Evolutionary conservation across 495 filamentous ascomycete genomes (phyloP).

Genomic region (Pyrenula aspistea): DNA sequence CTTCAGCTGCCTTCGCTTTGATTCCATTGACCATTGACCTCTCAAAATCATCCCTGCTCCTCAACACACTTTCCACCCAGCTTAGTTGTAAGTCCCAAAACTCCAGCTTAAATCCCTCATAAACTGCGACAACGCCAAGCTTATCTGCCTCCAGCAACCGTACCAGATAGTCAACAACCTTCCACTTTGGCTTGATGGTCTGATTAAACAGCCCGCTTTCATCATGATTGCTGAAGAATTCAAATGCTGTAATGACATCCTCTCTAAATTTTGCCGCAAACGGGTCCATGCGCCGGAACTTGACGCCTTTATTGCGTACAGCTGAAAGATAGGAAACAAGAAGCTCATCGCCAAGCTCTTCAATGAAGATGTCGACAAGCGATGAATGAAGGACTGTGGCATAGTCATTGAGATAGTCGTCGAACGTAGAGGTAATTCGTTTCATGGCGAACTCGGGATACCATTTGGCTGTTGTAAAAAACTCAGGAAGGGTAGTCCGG

Average conservation of each 20-base stretch:
- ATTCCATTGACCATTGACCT: constrained; percentile 74
- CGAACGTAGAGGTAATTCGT: constrained; percentile 82
- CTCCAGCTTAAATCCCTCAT: constrained; percentile 67
- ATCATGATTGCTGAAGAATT: constrained; percentile 47
- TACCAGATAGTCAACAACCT: constrained; percentile 71
- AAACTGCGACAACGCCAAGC: constrained; percentile 56
- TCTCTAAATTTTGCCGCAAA: constrained; percentile 85
- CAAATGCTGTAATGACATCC: constrained; percentile 75
- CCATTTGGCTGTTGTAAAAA: constrained; percentile 78
- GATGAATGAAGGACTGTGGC: constrained; percentile 65
- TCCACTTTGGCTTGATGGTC: constrained; percentile 80
- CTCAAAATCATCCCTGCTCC: constrained; percentile 86
- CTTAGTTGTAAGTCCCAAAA: constrained; percentile 93
- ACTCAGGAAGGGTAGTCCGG: constrained; percentile 61
- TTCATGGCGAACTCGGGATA: constrained; percentile 72
- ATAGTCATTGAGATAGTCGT: constrained; percentile 89
- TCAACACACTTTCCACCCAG: constrained; percentile 92
- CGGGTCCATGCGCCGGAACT: constrained; percentile 72
- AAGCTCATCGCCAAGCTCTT: constrained; percentile 83
- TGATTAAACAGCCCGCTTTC: constrained; percentile 46
- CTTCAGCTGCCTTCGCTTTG: constrained; percentile 74
- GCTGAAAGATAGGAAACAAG: constrained; percentile 74
- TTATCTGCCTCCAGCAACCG: constrained; percentile 67
- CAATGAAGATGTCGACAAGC: constrained; percentile 75
- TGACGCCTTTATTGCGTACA: constrained; percentile 80